These are phyloP conservation scores for Trichoderma orchidacearum DNA, from an alignment of 495 filamentous ascomycete species.

Conservation along the genomic window DNA sequence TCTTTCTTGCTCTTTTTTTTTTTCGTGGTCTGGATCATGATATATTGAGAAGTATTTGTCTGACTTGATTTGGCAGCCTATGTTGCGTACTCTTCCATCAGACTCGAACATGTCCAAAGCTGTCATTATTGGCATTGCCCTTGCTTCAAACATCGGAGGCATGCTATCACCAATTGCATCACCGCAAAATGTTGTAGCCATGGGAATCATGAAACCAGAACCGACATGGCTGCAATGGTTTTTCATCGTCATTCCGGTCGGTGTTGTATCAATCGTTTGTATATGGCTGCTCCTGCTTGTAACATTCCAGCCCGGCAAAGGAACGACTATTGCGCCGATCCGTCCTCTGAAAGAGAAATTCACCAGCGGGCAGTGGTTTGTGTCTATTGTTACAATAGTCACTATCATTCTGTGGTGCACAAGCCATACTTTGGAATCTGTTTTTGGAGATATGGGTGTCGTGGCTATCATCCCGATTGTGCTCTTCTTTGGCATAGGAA, in stretches of 20 bases:
- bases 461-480: constrained; percentile 93
- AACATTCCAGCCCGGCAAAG: constrained; percentile 71
- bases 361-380: constrained; percentile 86
- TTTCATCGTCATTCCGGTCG: constrained; percentile 87
- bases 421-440: constrained; percentile 69
- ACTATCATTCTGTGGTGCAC: constrained; percentile 92
- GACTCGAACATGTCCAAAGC: constrained; percentile 90
- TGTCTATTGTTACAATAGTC: constrained; percentile 64
- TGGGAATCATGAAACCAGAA: constrained; percentile 83
- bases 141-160: constrained; percentile 90
- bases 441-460: constrained; percentile 97
- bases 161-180: constrained; percentile 94
- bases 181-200: constrained; percentile 91
- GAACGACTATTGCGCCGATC: constrained; percentile 85
- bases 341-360: constrained; percentile 78
- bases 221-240: constrained; percentile 95
- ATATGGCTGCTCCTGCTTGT: constrained; percentile 82
- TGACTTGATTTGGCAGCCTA: constrained; percentile 41
- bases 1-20: too few relatives aligned
- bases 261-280: constrained; percentile 72
- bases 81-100: constrained; percentile 80
- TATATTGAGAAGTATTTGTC: background rate
- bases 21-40: too few relatives aligned
- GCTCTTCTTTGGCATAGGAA: constrained; percentile 91
- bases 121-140: constrained; percentile 89